These are phyloP conservation scores for Macrocystidia cucumis DNA, from an alignment of 1,284 basidiomycete species.

Conservation along the genomic window DNA sequence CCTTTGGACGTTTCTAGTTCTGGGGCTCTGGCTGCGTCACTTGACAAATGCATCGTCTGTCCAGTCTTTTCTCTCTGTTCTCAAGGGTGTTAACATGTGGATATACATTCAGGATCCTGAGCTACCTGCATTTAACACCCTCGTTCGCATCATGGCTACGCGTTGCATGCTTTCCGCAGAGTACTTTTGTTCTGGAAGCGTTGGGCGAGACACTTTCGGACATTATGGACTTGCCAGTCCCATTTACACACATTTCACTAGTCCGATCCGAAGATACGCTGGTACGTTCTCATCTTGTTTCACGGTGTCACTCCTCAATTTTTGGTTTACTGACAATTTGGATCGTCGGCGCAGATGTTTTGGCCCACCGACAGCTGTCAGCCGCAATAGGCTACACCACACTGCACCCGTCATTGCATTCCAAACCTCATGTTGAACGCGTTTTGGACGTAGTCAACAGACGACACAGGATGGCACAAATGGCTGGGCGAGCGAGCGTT, in stretches of 20 bases:
- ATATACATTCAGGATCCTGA: constrained; percentile 50
- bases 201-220: constrained; percentile 87
- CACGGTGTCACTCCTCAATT: constrained; percentile 10
- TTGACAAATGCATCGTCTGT: constrained; percentile 84
- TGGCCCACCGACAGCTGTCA: constrained; percentile 91
- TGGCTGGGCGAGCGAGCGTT: constrained; percentile 92
- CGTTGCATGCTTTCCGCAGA: constrained; percentile 98
- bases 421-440: constrained; percentile 85
- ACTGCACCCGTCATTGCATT: constrained; percentile 83
- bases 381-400: constrained; percentile 85
- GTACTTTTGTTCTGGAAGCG: constrained; percentile 95
- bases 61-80: neutral
- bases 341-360: constrained; percentile 55
- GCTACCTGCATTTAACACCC: constrained; percentile 91
- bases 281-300: constrained; percentile 49
- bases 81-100: constrained; percentile 4
- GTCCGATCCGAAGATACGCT: constrained; percentile 89
- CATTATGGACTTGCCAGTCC: constrained; percentile 96
- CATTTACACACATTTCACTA: constrained; percentile 99
- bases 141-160: constrained; percentile 98
- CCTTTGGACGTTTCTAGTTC: constrained; percentile 91
- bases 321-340: constrained; percentile 14
- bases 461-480: constrained; percentile 93
- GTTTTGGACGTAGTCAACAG: constrained; percentile 86
- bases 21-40: constrained; percentile 81